These are phyloP conservation scores for Phaffomyces thermotolerans DNA, from an alignment of 805 yeast genomes.

Conservation along the genomic window DNA sequence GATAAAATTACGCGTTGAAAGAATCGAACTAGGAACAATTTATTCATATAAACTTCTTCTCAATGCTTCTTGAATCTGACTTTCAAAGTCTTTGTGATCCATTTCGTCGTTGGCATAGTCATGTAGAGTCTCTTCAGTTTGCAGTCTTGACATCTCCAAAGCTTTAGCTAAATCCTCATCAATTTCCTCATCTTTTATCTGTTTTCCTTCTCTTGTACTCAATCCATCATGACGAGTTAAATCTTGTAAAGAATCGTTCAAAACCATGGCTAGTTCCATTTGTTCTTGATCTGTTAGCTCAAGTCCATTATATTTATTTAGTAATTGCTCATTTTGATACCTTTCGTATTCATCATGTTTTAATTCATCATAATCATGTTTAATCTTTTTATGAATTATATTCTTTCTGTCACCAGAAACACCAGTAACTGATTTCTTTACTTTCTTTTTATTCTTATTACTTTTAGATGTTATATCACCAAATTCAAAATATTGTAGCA, in stretches of 20 bases:
- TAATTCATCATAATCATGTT: slow-evolving; percentile 18
- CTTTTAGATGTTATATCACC: slow-evolving; percentile 10
- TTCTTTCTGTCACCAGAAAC: slow-evolving; percentile 16
- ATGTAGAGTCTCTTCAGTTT: background rate
- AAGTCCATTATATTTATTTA: slow-evolving; percentile 19
- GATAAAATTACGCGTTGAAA: too few species aligned
- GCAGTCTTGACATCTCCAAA: slow-evolving; percentile 6
- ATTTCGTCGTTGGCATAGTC: background rate
- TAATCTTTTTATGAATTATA: slow-evolving; percentile 13
- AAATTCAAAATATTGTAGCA: slow-evolving; percentile 19
- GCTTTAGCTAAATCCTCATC: slow-evolving; percentile 11
- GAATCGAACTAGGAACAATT: background rate
- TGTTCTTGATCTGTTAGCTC: slow-evolving; percentile 17
- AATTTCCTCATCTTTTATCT: slow-evolving; percentile 3
- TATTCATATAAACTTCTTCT: slow-evolving; percentile 18
- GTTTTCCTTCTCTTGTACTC: background rate
- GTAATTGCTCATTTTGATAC: slow-evolving; percentile 8
- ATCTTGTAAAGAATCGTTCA: slow-evolving; percentile 17
- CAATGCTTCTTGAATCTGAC: slow-evolving; percentile 19
- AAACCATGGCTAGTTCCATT: slow-evolving; percentile 21
- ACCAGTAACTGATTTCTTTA: slow-evolving; percentile 13
- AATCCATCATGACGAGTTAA: background rate
- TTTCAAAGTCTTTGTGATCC: background rate
- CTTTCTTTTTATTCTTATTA: background rate
- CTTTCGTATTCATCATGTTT: slow-evolving; percentile 13